Conservation (phyloP, 495 filamentous ascomycete species). For the Aspergillus haitiensis region DNA sequence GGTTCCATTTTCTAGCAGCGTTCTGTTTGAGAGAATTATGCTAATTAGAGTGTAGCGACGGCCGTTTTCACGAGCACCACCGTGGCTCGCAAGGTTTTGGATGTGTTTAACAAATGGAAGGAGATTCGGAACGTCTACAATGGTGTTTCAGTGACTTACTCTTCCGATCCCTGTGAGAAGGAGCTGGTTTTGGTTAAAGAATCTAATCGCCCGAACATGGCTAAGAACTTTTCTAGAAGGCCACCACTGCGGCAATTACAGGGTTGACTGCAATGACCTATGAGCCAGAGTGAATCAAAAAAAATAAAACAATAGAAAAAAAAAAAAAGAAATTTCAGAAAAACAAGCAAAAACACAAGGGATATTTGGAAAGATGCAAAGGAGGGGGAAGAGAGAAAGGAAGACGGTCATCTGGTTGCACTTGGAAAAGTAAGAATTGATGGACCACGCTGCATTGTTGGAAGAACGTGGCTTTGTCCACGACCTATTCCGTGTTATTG, state of each 20-base stretch:
- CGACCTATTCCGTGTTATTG: constrained; percentile 4
- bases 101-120: constrained; percentile 31
- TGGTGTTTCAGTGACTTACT: constrained; percentile 36
- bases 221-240: constrained; percentile 22
- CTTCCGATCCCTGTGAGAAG: constrained; percentile 41
- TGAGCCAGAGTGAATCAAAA: too few species aligned
- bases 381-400: constrained; percentile 4
- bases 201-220: constrained; percentile 19
- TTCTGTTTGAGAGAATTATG: not conserved
- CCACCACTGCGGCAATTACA: constrained; percentile 17
- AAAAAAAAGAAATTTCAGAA: not conserved
- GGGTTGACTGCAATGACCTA: not conserved
- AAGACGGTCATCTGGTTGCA: constrained; percentile 7
- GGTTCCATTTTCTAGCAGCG: constrained; percentile 4
- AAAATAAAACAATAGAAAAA: not conserved
- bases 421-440: constrained; percentile 14
- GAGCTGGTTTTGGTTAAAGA: constrained; percentile 30
- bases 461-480: constrained; percentile 12
- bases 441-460: not conserved
- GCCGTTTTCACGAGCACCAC: constrained; percentile 38
- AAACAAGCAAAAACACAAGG: constrained; percentile 5
- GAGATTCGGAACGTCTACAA: constrained; percentile 28
- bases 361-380: not conserved
- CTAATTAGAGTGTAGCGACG: constrained; percentile 28
- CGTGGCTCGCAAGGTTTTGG: constrained; percentile 35